These are phyloP conservation scores for Phytophthora pini DNA, from an alignment of 352 stramenopile species.

Conservation along the genomic window DNA sequence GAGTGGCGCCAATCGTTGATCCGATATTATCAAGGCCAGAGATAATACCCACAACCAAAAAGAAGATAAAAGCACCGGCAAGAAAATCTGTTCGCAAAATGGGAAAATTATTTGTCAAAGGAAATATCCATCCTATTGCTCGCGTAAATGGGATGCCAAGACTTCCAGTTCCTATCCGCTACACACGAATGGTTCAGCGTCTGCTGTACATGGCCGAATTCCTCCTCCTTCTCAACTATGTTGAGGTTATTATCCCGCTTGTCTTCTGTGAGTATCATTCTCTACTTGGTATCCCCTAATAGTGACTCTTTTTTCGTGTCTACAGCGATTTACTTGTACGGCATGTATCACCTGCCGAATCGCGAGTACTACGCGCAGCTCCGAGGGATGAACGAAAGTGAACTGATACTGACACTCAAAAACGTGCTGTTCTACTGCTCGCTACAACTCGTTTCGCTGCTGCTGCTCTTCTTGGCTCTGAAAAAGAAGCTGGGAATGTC, in stretches of 20 bases:
- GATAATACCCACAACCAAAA: too few relatives aligned
- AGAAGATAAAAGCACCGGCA: too few relatives aligned
- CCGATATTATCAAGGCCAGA: too few relatives aligned
- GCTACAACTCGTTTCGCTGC: conserved; percentile 13
- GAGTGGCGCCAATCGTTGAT: too few relatives aligned
- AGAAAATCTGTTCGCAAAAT: too few relatives aligned
- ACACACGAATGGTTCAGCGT: conserved; percentile 3
- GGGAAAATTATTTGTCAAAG: too few relatives aligned
- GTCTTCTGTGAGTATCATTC: conserved; percentile 32
- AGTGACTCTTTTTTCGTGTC: not conserved
- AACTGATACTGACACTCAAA: conserved; percentile 3
- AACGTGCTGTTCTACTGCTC: conserved; percentile 15
- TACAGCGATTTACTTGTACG: conserved; percentile 26
- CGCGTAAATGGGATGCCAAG: too few relatives aligned
- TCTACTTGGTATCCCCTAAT: not conserved
- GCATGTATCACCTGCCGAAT: conserved; percentile 35
- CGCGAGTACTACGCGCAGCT: conserved; percentile 35
- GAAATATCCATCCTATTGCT: too few relatives aligned
- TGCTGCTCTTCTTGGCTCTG: conserved; percentile 7
- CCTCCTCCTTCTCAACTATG: conserved; percentile 38
- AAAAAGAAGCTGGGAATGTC: conserved; percentile 9
- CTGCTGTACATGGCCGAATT: conserved; percentile 42
- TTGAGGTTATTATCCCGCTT: conserved; percentile 38
- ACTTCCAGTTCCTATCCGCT: conserved; percentile 1
- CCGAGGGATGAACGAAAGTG: not conserved